phyloP scores from a whole-genome alignment of 1,284 basidiomycete genomes.

The Naganishia sp. region DNA sequence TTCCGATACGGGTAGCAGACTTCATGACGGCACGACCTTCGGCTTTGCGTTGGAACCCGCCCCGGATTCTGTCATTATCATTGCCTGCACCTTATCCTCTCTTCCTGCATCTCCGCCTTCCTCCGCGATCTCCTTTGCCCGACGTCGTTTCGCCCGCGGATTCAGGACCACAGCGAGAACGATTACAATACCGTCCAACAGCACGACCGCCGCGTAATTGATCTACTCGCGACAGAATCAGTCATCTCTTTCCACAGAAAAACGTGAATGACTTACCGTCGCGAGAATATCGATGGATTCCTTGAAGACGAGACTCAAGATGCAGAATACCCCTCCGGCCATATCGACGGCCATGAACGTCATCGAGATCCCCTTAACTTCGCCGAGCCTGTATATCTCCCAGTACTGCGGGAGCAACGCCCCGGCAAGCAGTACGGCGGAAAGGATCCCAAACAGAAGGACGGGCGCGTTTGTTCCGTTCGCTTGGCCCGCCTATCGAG shows the following conservation, averaged over 20 bases:
- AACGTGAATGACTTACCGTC: slow-evolving; percentile 57
- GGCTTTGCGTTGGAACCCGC: too few species aligned
- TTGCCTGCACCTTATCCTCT: too few species aligned
- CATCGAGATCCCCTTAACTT: slow-evolving; percentile 70
- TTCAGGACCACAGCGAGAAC: slow-evolving; percentile 66
- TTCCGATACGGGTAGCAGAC: too few species aligned
- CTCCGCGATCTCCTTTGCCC: slow-evolving; percentile 29
- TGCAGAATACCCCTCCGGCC: slow-evolving; percentile 68
- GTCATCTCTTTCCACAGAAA: slow-evolving; percentile 36
- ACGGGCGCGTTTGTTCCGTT: slow-evolving; percentile 59
- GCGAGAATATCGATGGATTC: slow-evolving; percentile 66
- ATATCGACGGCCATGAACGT: slow-evolving; percentile 71
- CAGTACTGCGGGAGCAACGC: slow-evolving; percentile 64
- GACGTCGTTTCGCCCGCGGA: slow-evolving; percentile 55
- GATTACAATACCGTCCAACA: slow-evolving; percentile 64
- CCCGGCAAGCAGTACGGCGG: slow-evolving; percentile 63
- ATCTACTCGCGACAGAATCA: slow-evolving; percentile 34
- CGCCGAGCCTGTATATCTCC: slow-evolving; percentile 69
- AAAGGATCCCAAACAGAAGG: slow-evolving; percentile 66
- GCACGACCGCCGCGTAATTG: slow-evolving; percentile 53
- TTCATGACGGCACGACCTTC: too few species aligned
- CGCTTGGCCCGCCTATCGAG: slow-evolving; percentile 53
- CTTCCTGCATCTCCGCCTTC: too few species aligned
- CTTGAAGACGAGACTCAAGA: slow-evolving; percentile 71
- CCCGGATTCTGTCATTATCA: too few species aligned